Evolutionary conservation across 108 stramenopile species (phyloP), one percentile per base, ranked within the genome.

Genomic region (Cyclotella distinguenda): DNA sequence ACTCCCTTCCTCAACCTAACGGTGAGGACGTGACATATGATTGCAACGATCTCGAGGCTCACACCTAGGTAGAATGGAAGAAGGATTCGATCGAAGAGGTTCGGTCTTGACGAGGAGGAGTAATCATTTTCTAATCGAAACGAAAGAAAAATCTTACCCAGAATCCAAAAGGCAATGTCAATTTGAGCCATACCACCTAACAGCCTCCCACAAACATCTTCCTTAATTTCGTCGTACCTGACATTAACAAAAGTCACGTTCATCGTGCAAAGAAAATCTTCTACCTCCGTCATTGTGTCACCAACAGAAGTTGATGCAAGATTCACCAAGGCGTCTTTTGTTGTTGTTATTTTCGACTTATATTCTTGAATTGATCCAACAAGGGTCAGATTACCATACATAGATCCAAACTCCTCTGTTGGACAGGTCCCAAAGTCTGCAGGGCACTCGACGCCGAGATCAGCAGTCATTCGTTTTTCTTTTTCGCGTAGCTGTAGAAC

Each of bases 271-370:
- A 81, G 75, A 34, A 81, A 74, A 33, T 66, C 74, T 63, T 77
- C 64, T 6, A 81, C 64, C 35, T 81, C 75, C 10, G 31, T 9
- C 74, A 81, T 81, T 31, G 73, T 53, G 10, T 72, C 74, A 28
- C 80, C 80, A 18, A 81, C 80, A 55, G 69, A 70, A 23, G 80
- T 81, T 6, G 68, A 66, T 47, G 80, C 64, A 49, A 81, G 66
- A 32, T 60, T 31, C 0, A 77, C 69, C 18, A 81, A 52, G 8
- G 56, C 44, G 33, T 67, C 61, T 11, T 46, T 62, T 4, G 75
- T 77, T n/a, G n/a, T 38, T 21, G 39, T 48, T 26, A 81, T 77
- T 33, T 76, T 77, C 11, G 12, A 32, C 35, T 61, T 39, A 57
- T 77, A 81, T 30, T 44, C 50, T 49, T 31, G 34, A 40, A 81